A percentile compares a stretch with the other conserved stretches of the same genome.
Evolutionary conservation across 192 early-diverging fungal genomes (phyloP).

Genomic region (Lobulomyces angularis): DNA sequence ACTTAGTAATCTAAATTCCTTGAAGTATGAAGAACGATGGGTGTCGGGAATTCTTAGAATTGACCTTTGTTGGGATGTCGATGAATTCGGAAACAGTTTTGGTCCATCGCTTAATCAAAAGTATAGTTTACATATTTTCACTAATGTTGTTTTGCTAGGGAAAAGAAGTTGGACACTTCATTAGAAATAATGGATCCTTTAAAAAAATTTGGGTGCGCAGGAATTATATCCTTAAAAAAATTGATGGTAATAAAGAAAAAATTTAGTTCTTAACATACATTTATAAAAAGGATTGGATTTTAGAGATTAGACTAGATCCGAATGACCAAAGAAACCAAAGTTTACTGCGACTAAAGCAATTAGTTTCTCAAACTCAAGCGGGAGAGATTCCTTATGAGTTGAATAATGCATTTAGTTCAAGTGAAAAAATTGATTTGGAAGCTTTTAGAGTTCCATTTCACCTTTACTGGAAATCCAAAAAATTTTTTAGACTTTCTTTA

Average conservation of each 20-base stretch:
- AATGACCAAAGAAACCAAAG: constrained; percentile 32
- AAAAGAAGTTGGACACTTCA: constrained; percentile 5
- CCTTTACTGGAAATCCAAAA: too few species aligned
- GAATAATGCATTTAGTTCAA: too few species aligned
- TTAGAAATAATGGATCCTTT: neutral
- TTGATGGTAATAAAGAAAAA: constrained; percentile 9
- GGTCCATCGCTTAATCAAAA: constrained; percentile 14
- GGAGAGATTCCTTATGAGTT: too few species aligned
- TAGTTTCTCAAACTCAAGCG: too few species aligned
- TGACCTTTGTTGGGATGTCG: constrained; percentile 25
- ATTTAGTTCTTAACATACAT: too few species aligned
- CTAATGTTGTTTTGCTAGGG: neutral
- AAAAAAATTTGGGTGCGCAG: constrained; percentile 13
- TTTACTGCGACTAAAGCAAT: constrained; percentile 16
- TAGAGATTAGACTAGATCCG: constrained; percentile 23
- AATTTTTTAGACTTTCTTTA: too few species aligned
- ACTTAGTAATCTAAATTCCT: constrained; percentile 3
- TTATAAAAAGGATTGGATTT: constrained; percentile 35
- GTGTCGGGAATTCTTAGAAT: constrained; percentile 18
- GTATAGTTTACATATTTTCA: constrained; percentile 8
- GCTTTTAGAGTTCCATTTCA: too few species aligned
- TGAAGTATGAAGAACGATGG: constrained; percentile 11
- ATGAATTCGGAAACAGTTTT: constrained; percentile 18
- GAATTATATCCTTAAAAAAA: constrained; percentile 10
- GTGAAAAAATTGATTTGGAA: too few species aligned